Evolutionary conservation across 2,329 filamentous ascomycete genomes (phyloP).

Genomic region (Fusarium scirpi): DNA sequence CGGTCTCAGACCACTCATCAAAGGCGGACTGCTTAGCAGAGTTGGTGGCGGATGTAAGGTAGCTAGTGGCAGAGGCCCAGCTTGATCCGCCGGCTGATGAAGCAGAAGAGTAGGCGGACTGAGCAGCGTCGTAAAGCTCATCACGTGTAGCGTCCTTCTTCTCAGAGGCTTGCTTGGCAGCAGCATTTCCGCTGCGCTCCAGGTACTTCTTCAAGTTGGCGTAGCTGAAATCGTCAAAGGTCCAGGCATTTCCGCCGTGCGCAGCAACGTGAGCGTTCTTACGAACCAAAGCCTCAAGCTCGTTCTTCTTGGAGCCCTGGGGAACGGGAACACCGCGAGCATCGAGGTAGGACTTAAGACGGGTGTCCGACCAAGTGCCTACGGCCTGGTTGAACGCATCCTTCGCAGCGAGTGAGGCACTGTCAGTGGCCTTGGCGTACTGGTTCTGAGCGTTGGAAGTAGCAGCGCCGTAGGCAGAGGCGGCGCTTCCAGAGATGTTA

Average conservation of each 20-base stretch:
- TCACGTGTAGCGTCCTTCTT: constrained; percentile 76
- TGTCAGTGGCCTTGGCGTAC: constrained; percentile 80
- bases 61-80: constrained; percentile 78
- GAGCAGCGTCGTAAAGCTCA: constrained; percentile 76
- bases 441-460: constrained; percentile 81
- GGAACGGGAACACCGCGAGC: constrained; percentile 81
- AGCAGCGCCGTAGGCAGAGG: constrained; percentile 75
- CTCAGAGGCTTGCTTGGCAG: constrained; percentile 69
- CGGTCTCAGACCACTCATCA: constrained; percentile 77
- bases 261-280: constrained; percentile 78
- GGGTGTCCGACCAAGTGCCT: constrained; percentile 77
- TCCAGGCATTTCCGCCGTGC: constrained; percentile 78
- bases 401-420: constrained; percentile 70
- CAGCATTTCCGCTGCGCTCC: constrained; percentile 62
- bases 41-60: constrained; percentile 74
- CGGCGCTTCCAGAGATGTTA: constrained; percentile 67
- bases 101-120: constrained; percentile 70
- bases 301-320: constrained; percentile 76
- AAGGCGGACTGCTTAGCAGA: constrained; percentile 75
- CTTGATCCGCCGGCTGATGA: constrained; percentile 67
- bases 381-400: constrained; percentile 75
- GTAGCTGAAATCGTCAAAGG: constrained; percentile 80
- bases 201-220: constrained; percentile 76
- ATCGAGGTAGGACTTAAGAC: constrained; percentile 82
- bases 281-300: constrained; percentile 80